Conservation (phyloP, 192 early-diverging fungal genomes). For the Backusella westeae region DNA sequence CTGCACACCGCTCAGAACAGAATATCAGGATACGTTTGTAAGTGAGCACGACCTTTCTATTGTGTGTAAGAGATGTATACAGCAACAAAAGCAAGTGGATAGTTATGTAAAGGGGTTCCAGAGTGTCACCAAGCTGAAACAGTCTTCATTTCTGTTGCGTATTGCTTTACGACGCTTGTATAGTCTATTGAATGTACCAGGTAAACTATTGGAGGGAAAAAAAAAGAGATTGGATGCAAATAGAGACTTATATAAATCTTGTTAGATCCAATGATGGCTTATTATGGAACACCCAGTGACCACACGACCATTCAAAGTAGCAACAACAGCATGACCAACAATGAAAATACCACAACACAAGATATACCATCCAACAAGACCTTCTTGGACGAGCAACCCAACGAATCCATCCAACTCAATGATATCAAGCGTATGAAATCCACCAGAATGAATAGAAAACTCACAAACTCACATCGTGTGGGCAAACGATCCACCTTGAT, state of each 20-base stretch:
- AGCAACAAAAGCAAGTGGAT: slow-evolving; percentile 9
- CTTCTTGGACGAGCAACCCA: neutral
- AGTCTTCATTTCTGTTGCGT: slow-evolving; percentile 88
- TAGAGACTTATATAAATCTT: no score
- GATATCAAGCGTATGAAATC: slow-evolving; percentile 62
- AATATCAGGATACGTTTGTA: slow-evolving; percentile 16
- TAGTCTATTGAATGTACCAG: slow-evolving; percentile 58
- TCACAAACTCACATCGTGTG: slow-evolving; percentile 34
- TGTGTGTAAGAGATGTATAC: slow-evolving; percentile 35
- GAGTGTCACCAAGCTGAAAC: slow-evolving; percentile 82
- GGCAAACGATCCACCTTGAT: slow-evolving; percentile 53
- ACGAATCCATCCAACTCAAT: slow-evolving; percentile 39
- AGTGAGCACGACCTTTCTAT: slow-evolving; percentile 11
- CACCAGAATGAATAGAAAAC: slow-evolving; percentile 38
- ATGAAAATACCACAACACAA: neutral
- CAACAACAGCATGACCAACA: neutral
- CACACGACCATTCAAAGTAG: neutral
- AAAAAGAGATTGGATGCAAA: neutral
- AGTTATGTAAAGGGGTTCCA: slow-evolving; percentile 46
- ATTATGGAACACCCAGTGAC: slow-evolving; percentile 2
- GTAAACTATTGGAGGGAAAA: neutral
- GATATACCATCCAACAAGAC: slow-evolving; percentile 6
- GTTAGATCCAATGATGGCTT: slow-evolving; percentile 14
- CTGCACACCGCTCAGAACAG: slow-evolving; percentile 19
- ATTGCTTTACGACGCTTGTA: slow-evolving; percentile 83